These are phyloP conservation scores for Schizochytrium sp. DNA, from an alignment of 108 stramenopile genomes.

Conservation along the genomic window DNA sequence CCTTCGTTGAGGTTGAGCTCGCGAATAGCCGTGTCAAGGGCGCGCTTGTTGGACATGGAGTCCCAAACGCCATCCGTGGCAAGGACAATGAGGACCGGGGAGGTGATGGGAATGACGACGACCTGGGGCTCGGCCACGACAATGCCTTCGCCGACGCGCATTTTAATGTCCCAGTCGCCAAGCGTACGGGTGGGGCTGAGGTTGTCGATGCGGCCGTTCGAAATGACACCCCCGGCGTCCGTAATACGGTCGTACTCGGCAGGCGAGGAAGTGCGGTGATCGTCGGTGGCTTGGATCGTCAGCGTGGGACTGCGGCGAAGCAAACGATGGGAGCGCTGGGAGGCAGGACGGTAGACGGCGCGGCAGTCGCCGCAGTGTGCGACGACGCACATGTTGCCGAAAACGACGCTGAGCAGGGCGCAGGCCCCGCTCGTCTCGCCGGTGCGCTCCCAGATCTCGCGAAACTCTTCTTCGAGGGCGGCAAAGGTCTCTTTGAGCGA, in stretches of 20 bases:
- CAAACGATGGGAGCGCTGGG: not conserved
- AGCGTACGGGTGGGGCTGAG: not conserved
- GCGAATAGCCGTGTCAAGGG: not conserved
- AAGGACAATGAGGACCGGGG: not conserved
- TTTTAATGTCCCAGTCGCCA: slow-evolving; percentile 18
- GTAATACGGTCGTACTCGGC: not conserved
- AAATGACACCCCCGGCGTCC: not conserved
- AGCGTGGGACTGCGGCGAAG: not conserved
- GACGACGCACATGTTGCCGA: not conserved
- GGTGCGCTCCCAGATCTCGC: not conserved
- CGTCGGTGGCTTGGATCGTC: not conserved
- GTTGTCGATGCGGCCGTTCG: not conserved
- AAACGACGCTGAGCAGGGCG: not conserved
- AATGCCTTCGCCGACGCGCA: not conserved
- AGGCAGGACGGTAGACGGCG: not conserved
- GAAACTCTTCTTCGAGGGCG: not conserved
- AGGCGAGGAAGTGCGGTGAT: not conserved
- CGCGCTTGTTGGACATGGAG: not conserved
- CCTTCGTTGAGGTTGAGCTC: not conserved
- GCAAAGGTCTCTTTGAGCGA: not conserved
- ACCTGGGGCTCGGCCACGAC: not conserved
- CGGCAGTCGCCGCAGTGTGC: slow-evolving; percentile 11
- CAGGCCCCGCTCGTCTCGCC: slow-evolving; percentile 1
- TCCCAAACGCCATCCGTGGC: not conserved
- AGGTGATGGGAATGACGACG: not conserved